Conservation (phyloP, 1,284 basidiomycete genomes). For the Trametes pubescens region DNA sequence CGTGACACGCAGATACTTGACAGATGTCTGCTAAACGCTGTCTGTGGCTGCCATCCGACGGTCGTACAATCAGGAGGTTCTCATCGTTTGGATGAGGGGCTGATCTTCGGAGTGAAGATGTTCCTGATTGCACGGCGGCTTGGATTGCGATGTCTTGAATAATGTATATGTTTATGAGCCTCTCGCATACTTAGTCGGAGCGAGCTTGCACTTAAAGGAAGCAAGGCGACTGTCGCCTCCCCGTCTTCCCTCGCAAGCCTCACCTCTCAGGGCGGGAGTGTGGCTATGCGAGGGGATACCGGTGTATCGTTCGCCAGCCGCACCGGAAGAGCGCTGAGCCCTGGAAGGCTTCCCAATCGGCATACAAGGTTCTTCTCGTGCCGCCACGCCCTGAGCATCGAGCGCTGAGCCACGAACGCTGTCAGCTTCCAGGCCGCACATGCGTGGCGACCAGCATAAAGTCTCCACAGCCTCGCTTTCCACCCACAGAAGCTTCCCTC, state of each 20-base stretch:
- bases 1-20: background rate
- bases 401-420: constrained; percentile 1
- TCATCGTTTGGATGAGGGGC: constrained; percentile 6
- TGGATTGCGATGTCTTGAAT: background rate
- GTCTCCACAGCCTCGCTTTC: background rate
- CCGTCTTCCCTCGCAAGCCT: background rate
- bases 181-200: background rate
- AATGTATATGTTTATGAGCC: background rate
- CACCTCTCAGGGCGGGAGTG: background rate
- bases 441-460: constrained; percentile 4
- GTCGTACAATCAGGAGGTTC: constrained; percentile 9
- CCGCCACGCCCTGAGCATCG: background rate
- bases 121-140: constrained; percentile 3
- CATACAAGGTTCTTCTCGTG: constrained; percentile 1
- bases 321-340: background rate
- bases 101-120: background rate
- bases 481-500: background rate
- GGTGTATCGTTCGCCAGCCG: too few species aligned
- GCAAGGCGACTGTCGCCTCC: background rate
- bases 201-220: background rate
- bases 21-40: background rate
- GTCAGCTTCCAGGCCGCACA: constrained; percentile 4
- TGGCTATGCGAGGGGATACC: background rate
- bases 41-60: background rate
- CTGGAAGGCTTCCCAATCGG: background rate